A percentile compares a stretch with the other conserved stretches of the same genome.
phyloP scores from a whole-genome alignment of 2,329 filamentous ascomycete genomes.

The Rhynchosporium agropyri region DNA sequence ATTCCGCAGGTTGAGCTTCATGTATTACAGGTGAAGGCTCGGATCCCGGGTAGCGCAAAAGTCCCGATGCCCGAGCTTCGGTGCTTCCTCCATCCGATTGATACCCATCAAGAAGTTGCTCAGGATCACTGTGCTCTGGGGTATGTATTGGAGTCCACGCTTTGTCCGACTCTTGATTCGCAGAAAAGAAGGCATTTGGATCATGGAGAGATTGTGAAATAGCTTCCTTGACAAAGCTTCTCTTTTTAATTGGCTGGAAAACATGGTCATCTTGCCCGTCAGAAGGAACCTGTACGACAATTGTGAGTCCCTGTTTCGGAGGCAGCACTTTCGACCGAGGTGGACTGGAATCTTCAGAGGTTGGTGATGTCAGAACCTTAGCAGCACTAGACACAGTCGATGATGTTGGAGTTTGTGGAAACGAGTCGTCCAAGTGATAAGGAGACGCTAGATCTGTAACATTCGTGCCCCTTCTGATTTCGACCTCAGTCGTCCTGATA shows the following conservation, averaged over 20 bases:
- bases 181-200: conserved; percentile 5
- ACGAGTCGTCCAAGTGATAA: conserved; percentile 14
- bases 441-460: conserved; percentile 8
- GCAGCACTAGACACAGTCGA: conserved; percentile 1
- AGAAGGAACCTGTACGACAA: background rate
- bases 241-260: background rate
- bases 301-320: background rate
- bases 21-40: conserved; percentile 29
- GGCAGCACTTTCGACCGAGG: background rate
- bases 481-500: conserved; percentile 6
- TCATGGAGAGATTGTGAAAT: background rate
- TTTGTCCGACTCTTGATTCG: background rate
- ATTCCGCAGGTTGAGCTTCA: conserved; percentile 30
- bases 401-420: conserved; percentile 12
- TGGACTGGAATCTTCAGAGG: conserved; percentile 10
- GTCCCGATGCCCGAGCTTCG: background rate
- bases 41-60: conserved; percentile 23
- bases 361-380: conserved; percentile 8
- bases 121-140: background rate
- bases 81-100: background rate
- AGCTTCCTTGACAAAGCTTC: too few relatives aligned
- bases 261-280: background rate
- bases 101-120: background rate
- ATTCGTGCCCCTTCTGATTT: background rate
- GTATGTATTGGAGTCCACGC: conserved; percentile 3